Percentiles rank a stretch among this genome's conserved stretches.
Evolutionary conservation across 208 protist genomes (phyloP).

Genomic region (Crithidia thermophila): DNA sequence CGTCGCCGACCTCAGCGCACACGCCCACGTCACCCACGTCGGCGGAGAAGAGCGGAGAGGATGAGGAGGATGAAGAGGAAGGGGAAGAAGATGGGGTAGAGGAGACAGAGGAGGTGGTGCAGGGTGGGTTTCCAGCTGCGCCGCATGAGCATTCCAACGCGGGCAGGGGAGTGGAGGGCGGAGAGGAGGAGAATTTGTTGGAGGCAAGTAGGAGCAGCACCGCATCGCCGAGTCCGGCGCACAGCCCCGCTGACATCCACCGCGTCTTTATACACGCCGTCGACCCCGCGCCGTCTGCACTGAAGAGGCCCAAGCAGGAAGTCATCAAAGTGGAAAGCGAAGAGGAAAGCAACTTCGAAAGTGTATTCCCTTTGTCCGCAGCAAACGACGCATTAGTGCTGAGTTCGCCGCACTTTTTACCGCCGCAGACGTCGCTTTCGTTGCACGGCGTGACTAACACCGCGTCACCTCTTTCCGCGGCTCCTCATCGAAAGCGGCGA

Average conservation of each 20-base stretch:
- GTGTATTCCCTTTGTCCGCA: not conserved
- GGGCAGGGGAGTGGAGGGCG: not conserved
- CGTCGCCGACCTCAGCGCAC: not conserved
- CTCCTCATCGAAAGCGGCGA: constrained; percentile 7
- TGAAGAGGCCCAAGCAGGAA: constrained; percentile 7
- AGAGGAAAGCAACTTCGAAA: not conserved
- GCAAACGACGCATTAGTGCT: too few relatives aligned
- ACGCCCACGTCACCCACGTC: not conserved
- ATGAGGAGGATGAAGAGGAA: not conserved
- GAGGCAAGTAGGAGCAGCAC: too few relatives aligned
- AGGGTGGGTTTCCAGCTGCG: not conserved
- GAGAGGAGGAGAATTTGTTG: not conserved
- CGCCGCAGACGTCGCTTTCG: too few relatives aligned
- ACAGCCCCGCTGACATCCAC: not conserved
- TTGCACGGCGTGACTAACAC: too few relatives aligned
- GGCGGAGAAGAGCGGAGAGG: not conserved
- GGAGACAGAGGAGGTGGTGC: not conserved
- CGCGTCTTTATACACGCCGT: not conserved
- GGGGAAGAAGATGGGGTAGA: not conserved
- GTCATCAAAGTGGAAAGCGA: not conserved
- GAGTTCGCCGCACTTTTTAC: too few relatives aligned
- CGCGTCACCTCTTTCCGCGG: not conserved
- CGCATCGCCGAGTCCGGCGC: not conserved
- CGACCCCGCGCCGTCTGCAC: not conserved
- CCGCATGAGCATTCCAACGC: not conserved